phyloP scores from a whole-genome alignment of 208 protist species.

The Trypanosoma rangeli region DNA sequence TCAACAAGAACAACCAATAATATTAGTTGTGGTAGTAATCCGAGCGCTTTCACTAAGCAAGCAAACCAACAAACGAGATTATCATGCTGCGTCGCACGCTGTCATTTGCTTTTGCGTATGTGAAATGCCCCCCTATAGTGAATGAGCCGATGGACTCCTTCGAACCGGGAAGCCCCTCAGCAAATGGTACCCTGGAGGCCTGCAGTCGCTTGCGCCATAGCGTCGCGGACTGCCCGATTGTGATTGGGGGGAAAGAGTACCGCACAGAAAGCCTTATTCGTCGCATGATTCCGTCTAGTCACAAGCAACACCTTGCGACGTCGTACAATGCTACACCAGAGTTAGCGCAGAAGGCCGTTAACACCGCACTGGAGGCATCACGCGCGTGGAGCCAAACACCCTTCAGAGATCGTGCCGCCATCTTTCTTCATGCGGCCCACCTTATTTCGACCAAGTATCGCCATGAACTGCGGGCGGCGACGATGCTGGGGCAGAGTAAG shows the following conservation, averaged over 20 bases:
- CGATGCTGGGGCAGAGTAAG: slow-evolving; percentile 97
- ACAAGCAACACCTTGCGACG: slow-evolving; percentile 70
- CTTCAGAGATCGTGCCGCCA: slow-evolving; percentile 90
- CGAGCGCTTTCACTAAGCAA: too few species aligned
- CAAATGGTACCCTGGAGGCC: slow-evolving; percentile 59
- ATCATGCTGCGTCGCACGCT: slow-evolving; percentile 78
- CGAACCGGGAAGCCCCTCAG: slow-evolving; percentile 68
- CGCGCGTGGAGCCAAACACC: slow-evolving; percentile 74
- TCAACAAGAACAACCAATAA: background rate
- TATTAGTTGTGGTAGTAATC: too few species aligned
- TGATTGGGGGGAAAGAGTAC: slow-evolving; percentile 90
- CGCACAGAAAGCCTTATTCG: slow-evolving; percentile 66
- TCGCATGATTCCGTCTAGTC: slow-evolving; percentile 75
- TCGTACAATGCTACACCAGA: slow-evolving; percentile 86
- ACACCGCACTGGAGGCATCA: slow-evolving; percentile 75
- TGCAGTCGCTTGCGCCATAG: slow-evolving; percentile 56
- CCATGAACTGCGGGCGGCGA: slow-evolving; percentile 87
- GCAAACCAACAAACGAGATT: too few species aligned
- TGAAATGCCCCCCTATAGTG: slow-evolving; percentile 63
- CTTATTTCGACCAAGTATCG: slow-evolving; percentile 89
- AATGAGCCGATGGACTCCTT: slow-evolving; percentile 91
- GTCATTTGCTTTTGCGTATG: slow-evolving; percentile 51
- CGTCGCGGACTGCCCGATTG: slow-evolving; percentile 84
- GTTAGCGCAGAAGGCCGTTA: slow-evolving; percentile 89
- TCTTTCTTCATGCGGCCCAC: slow-evolving; percentile 95